Conservation (phyloP, 352 stramenopile species). For the Pythium aphanidermatum region DNA sequence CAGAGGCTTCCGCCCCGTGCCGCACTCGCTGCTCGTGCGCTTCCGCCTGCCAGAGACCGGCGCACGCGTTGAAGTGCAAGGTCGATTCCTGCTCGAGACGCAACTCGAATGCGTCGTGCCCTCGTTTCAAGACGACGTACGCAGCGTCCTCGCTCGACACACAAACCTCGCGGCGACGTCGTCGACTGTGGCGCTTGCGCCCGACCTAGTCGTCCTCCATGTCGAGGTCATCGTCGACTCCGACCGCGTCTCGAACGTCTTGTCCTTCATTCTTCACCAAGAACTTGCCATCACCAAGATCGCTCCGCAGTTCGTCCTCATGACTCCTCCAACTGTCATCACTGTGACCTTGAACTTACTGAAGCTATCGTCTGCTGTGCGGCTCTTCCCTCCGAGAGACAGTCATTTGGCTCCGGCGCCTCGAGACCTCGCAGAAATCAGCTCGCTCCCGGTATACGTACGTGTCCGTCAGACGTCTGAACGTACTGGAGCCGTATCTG, state of each 20-base stretch:
- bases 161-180: conserved; percentile 40
- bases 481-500: conserved; percentile 39
- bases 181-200: conserved; percentile 32
- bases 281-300: conserved; percentile 40
- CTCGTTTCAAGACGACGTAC: conserved; percentile 35
- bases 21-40: conserved; percentile 60
- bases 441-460: conserved; percentile 42
- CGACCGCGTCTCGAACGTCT: conserved; percentile 41
- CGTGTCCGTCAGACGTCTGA: conserved; percentile 45
- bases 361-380: conserved; percentile 27
- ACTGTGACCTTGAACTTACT: conserved; percentile 52
- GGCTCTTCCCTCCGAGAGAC: conserved; percentile 7
- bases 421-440: conserved; percentile 35
- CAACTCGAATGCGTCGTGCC: conserved; percentile 56
- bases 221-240: conserved; percentile 62
- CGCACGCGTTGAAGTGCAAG: conserved; percentile 30
- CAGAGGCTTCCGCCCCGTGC: conserved; percentile 44
- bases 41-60: conserved; percentile 33
- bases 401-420: no score
- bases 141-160: conserved; percentile 25
- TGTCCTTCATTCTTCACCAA: conserved; percentile 47
- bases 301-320: conserved; percentile 50
- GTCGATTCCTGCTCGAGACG: conserved; percentile 43
- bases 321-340: conserved; percentile 33
- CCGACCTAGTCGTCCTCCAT: conserved; percentile 36